Base-by-base conservation (phyloP, 306 rosid genomes). In the Trifolium repens region DNA sequence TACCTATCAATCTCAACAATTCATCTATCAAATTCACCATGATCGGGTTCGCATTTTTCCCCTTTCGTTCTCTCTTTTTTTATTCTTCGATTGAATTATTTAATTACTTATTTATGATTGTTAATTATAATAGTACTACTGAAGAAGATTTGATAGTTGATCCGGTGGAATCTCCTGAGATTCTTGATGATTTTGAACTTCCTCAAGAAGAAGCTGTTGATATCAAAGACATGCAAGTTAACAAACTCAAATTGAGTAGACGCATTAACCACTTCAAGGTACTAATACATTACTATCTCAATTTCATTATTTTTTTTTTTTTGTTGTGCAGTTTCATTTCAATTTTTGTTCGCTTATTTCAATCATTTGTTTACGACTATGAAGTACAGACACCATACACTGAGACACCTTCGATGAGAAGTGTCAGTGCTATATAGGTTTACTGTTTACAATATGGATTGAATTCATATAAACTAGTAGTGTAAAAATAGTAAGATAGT, bases 131-230 rank as follows among this genome's bases (percentile, higher is more conserved):
- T 60, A 94, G 98, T 32, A 90, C 97, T 43, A 84, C 87, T 26
- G 98, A 94, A 83, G 97, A 94, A 78, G 97, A 94, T 59, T 77
- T 91, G 16, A 82, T 91, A 3, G 87, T 91, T 55, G 96, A 91
- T 84, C 96, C 85, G 2, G 90, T 82, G 55, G 96, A 90, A 16
- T 52, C 89, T 3, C 91, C 96, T 10, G 97, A 94, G 78, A 88
- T 94, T 67, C 63, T 94, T 1, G 98, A 94, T 74, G 97, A 91
- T 80, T 92, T 94, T 67, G 98, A 94, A 77, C 84, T 89, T 65
- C 93, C 93, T 52, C 86, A 80, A 59, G 88, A 92, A 27, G 96
- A 94, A 78, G 91, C 85, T 82, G 87, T 90, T 46, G 91, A 89
- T 52, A 90, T 90, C 73, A 90, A 89, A 74, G 96, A 90, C 57